Conservation (phyloP, 495 filamentous ascomycete species). For the Podospora australis region DNA sequence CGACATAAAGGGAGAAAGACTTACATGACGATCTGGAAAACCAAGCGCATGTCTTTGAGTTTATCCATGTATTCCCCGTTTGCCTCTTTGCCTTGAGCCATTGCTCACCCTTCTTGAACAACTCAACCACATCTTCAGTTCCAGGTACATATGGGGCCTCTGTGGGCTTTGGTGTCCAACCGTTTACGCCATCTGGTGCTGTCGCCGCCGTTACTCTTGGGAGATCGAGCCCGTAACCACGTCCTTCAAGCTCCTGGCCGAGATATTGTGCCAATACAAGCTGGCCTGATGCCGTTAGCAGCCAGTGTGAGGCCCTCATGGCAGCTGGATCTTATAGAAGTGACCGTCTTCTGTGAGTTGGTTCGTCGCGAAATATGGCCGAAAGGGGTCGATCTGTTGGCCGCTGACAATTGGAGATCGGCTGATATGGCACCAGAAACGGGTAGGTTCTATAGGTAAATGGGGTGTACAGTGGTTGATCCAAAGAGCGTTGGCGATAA, state of each 20-base stretch:
- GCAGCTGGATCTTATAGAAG: neutral
- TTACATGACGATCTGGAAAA: constrained; percentile 25
- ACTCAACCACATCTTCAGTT: constrained; percentile 1
- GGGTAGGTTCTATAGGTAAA: too few species aligned
- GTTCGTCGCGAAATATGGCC: too few species aligned
- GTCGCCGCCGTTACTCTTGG: constrained; percentile 7
- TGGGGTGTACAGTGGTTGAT: too few species aligned
- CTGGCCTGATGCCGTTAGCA: constrained; percentile 2
- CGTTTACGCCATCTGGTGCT: constrained; percentile 5
- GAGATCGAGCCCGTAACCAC: neutral
- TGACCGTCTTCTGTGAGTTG: too few species aligned
- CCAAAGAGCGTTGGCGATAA: too few species aligned
- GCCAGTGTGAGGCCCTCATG: neutral
- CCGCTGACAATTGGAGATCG: too few species aligned
- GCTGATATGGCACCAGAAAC: too few species aligned
- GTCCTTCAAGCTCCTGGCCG: neutral
- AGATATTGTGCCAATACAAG: constrained; percentile 5
- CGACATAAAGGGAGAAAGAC: constrained; percentile 5
- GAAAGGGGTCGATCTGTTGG: too few species aligned
- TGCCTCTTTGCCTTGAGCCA: constrained; percentile 5
- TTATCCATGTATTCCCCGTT: constrained; percentile 20
- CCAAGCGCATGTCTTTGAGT: constrained; percentile 33
- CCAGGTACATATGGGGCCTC: constrained; percentile 2
- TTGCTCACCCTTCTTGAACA: constrained; percentile 7
- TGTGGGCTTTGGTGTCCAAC: constrained; percentile 13